Percentiles rank a stretch among this genome's conserved stretches.
These are phyloP conservation scores for Arctium lappa DNA, from an alignment of 129 eudicot genomes.

Conservation along the genomic window DNA sequence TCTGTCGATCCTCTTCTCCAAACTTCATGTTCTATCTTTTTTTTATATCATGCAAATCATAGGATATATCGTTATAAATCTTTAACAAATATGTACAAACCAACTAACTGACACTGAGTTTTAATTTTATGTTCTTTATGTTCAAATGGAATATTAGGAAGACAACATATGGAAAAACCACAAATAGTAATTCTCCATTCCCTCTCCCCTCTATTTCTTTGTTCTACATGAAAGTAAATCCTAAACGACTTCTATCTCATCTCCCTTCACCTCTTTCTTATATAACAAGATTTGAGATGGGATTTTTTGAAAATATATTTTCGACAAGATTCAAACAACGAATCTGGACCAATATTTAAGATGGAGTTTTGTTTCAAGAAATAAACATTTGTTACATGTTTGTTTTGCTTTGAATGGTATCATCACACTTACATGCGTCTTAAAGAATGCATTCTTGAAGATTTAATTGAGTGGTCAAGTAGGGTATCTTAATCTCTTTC, in stretches of 20 bases:
- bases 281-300: not conserved
- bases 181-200: too few relatives aligned
- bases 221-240: not conserved
- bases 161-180: too few relatives aligned
- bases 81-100: too few relatives aligned
- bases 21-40: too few relatives aligned
- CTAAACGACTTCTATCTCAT: not conserved
- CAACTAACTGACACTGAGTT: too few relatives aligned
- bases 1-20: too few relatives aligned
- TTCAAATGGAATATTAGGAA: too few relatives aligned
- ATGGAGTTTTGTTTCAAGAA: not conserved
- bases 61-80: too few relatives aligned
- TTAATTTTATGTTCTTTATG: too few relatives aligned
- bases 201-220: not conserved
- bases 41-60: too few relatives aligned
- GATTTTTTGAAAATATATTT: not conserved
- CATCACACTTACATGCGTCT: not conserved
- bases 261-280: not conserved
- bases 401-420: not conserved
- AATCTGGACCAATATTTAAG: not conserved
- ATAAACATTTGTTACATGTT: not conserved
- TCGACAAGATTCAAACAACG: not conserved
- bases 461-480: not conserved
- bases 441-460: not conserved
- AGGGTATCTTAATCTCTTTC: not conserved